Percentiles rank a stretch among this genome's conserved stretches.
Conservation (phyloP, 257 asterid genomes). For the Solanum dulcamara region DNA sequence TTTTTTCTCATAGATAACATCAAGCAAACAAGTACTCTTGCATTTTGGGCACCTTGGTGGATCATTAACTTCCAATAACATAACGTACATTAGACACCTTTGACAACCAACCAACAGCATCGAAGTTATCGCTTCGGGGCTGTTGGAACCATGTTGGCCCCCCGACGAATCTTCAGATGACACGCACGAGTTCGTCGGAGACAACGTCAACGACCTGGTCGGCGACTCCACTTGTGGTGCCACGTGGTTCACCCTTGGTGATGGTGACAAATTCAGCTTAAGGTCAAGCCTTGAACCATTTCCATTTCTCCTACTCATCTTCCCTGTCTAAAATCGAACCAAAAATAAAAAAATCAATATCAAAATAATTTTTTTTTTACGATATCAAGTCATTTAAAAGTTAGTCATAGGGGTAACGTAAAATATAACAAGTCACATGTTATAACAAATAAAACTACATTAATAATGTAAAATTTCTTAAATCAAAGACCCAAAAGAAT, state of each 20-base stretch:
- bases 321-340: background rate
- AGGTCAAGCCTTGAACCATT: slow-evolving; percentile 29
- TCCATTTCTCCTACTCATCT: slow-evolving; percentile 24
- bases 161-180: slow-evolving; percentile 66
- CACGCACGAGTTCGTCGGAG: slow-evolving; percentile 46
- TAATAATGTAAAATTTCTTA: background rate
- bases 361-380: no score
- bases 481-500: background rate
- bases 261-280: slow-evolving; percentile 47
- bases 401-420: background rate
- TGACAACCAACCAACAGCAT: slow-evolving; percentile 52
- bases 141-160: slow-evolving; percentile 32
- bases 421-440: background rate
- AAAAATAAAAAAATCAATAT: background rate
- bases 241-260: slow-evolving; percentile 23
- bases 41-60: slow-evolving; percentile 89
- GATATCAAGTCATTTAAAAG: background rate
- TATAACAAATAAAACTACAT: background rate
- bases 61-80: slow-evolving; percentile 60
- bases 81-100: slow-evolving; percentile 81
- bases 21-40: slow-evolving; percentile 77
- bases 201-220: slow-evolving; percentile 21
- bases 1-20: slow-evolving; percentile 23
- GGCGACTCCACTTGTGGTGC: slow-evolving; percentile 26
- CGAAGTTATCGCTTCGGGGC: slow-evolving; percentile 26